phyloP scores from a whole-genome alignment of 106 monocot genomes.

The Ottelia alismoides region DNA sequence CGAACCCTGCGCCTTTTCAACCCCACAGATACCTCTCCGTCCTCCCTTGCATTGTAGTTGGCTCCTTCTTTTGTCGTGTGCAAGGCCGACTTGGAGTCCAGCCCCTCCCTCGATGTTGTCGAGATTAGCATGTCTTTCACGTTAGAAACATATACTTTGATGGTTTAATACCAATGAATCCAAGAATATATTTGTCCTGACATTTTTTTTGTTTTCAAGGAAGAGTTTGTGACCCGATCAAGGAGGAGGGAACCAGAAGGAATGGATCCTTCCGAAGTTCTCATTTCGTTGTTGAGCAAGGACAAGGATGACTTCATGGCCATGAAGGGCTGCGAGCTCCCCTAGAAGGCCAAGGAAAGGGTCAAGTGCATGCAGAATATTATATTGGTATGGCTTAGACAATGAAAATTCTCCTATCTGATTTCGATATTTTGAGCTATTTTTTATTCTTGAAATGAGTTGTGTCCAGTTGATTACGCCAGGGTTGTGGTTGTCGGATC shows the following conservation, averaged over 20 bases:
- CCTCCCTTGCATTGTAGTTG: too few species aligned
- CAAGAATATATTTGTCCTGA: too few species aligned
- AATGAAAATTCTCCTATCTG: background rate
- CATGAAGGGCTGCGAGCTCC: constrained; percentile 64
- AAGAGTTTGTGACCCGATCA: background rate
- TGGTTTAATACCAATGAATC: too few species aligned
- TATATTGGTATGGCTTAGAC: constrained; percentile 40
- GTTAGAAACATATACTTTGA: too few species aligned
- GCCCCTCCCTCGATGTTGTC: too few species aligned
- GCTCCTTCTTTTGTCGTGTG: too few species aligned
- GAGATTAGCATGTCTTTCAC: too few species aligned
- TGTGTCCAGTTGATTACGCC: constrained; percentile 48
- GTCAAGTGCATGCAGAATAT: constrained; percentile 55
- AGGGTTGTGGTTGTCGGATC: constrained; percentile 67
- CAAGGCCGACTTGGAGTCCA: too few species aligned
- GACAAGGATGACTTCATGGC: constrained; percentile 80
- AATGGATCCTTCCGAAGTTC: constrained; percentile 32
- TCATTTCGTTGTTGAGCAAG: constrained; percentile 36
- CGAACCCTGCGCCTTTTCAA: too few species aligned
- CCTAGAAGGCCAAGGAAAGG: constrained; percentile 72
- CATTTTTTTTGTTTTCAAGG: too few species aligned
- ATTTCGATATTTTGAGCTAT: background rate
- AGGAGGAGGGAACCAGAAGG: background rate
- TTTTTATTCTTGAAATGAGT: background rate
- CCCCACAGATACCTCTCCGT: too few species aligned